These are phyloP conservation scores for Beauveria sp. DNA, from an alignment of 2,329 filamentous ascomycete genomes.

Conservation along the genomic window DNA sequence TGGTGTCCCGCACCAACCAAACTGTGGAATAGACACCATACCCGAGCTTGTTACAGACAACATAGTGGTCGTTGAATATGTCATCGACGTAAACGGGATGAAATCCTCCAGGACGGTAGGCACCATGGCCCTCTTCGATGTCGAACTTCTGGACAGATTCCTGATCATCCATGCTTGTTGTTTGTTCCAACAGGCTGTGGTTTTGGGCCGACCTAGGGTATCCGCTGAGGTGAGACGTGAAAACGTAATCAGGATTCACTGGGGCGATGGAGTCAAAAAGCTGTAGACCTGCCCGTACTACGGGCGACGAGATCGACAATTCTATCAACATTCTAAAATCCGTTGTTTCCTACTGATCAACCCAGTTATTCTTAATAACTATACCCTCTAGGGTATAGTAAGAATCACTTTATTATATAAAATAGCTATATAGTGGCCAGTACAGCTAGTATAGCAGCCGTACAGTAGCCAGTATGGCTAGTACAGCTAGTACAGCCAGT, in stretches of 20 bases:
- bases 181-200: neutral
- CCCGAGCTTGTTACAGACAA: conserved; percentile 17
- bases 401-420: too few species aligned
- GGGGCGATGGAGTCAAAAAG: too few species aligned
- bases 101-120: neutral
- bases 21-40: conserved; percentile 18
- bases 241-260: neutral
- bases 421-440: too few species aligned
- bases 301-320: too few species aligned
- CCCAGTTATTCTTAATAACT: too few species aligned
- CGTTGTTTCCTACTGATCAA: too few species aligned
- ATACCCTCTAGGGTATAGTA: too few species aligned
- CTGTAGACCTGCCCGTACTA: too few species aligned
- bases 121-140: neutral
- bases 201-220: neutral
- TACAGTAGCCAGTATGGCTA: too few species aligned
- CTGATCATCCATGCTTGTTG: neutral
- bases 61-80: conserved; percentile 9
- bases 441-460: too few species aligned
- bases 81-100: neutral
- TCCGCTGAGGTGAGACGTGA: neutral
- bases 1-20: conserved; percentile 16
- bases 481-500: too few species aligned
- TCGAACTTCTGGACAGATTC: neutral
- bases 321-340: too few species aligned